Percentiles rank a stretch among this genome's conserved stretches.
Evolutionary conservation across 1,139 yeast species (phyloP).

Genomic region (Sugiyamaella castrensis): DNA sequence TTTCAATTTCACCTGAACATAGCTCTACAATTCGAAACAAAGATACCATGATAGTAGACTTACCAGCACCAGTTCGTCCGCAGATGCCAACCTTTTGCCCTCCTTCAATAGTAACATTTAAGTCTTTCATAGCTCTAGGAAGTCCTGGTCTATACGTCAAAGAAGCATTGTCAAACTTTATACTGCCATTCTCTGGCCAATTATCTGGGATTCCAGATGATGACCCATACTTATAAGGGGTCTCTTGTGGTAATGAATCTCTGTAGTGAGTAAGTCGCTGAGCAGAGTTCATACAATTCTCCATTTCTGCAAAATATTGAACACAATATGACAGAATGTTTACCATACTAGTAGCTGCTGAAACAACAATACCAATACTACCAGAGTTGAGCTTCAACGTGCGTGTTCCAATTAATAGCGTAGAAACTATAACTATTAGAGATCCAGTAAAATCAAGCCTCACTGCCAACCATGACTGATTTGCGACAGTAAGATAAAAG

Average conservation of each 20-base stretch:
- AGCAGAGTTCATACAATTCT: slow-evolving; percentile 75
- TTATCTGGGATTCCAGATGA: slow-evolving; percentile 42
- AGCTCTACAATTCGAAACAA: slow-evolving; percentile 59
- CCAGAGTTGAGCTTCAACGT: slow-evolving; percentile 59
- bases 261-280: slow-evolving; percentile 73
- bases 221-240: slow-evolving; percentile 34
- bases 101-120: slow-evolving; percentile 45
- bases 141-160: slow-evolving; percentile 70
- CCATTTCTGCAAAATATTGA: slow-evolving; percentile 58
- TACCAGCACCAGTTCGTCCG: slow-evolving; percentile 80
- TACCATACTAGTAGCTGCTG: slow-evolving; percentile 11
- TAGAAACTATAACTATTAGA: slow-evolving; percentile 42
- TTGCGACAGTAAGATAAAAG: slow-evolving; percentile 56
- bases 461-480: slow-evolving; percentile 74
- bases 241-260: slow-evolving; percentile 58
- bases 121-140: slow-evolving; percentile 62
- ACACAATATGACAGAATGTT: slow-evolving; percentile 31
- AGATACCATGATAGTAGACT: slow-evolving; percentile 62
- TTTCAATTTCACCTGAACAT: slow-evolving; percentile 47
- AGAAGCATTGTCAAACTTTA: slow-evolving; percentile 55
- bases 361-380: slow-evolving; percentile 59
- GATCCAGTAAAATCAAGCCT: slow-evolving; percentile 54
- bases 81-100: slow-evolving; percentile 66
- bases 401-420: slow-evolving; percentile 55
- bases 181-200: slow-evolving; percentile 62